phyloP scores from a whole-genome alignment of 805 yeast genomes.

The Candida gorgasii region DNA sequence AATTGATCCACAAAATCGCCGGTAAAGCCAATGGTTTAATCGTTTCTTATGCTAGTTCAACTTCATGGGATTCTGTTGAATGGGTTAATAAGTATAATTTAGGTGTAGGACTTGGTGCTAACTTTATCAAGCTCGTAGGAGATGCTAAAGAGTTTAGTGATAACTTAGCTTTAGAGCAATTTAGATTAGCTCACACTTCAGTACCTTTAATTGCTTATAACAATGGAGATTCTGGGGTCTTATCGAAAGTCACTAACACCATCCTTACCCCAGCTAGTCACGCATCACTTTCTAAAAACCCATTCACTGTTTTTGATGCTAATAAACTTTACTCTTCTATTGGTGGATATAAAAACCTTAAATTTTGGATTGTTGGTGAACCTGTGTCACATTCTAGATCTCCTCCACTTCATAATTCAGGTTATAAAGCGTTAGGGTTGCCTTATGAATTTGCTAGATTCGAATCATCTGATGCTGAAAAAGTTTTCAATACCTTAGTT shows the following conservation, averaged over 20 bases:
- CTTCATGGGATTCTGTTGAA: slow-evolving; percentile 65
- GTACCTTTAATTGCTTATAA: slow-evolving; percentile 82
- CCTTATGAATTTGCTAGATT: slow-evolving; percentile 69
- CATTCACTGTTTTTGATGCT: slow-evolving; percentile 64
- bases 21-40: slow-evolving; percentile 66
- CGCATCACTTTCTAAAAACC: slow-evolving; percentile 65
- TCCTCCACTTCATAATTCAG: slow-evolving; percentile 82
- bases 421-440: slow-evolving; percentile 70
- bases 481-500: slow-evolving; percentile 55
- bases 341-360: slow-evolving; percentile 61
- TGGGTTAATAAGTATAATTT: slow-evolving; percentile 75
- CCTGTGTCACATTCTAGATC: slow-evolving; percentile 89
- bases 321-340: slow-evolving; percentile 55
- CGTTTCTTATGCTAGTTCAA: slow-evolving; percentile 66
- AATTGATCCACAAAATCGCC: slow-evolving; percentile 52
- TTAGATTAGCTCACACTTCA: slow-evolving; percentile 55
- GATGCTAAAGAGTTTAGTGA: slow-evolving; percentile 64
- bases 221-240: slow-evolving; percentile 72
- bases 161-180: slow-evolving; percentile 68
- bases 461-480: slow-evolving; percentile 65
- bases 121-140: slow-evolving; percentile 82
- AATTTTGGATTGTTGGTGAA: slow-evolving; percentile 73
- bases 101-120: slow-evolving; percentile 66
- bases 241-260: slow-evolving; percentile 75
- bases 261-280: slow-evolving; percentile 86